Evolutionary conservation across 169 alveolate species (phyloP).

Genomic region (Besnoitia besnoiti): DNA sequence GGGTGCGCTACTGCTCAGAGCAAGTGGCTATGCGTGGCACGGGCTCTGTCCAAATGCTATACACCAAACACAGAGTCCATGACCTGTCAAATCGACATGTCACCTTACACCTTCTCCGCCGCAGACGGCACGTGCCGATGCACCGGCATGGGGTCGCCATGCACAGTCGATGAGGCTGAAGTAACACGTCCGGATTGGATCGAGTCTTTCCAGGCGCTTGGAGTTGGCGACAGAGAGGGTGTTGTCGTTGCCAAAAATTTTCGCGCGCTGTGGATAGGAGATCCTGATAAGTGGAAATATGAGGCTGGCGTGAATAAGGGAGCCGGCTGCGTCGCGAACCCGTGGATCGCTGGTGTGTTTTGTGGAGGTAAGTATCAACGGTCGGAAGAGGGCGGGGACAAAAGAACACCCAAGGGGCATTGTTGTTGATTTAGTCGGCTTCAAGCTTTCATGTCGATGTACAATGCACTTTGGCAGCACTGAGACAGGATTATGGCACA

Average conservation of each 20-base stretch:
- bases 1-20: not conserved
- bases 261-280: constrained; percentile 7
- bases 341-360: constrained; percentile 26
- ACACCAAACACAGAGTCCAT: not conserved
- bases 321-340: not conserved
- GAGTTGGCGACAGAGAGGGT: not conserved
- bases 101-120: not conserved
- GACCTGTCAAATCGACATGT: not conserved
- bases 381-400: not conserved
- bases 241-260: not conserved
- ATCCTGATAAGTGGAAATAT: not conserved
- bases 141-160: not conserved
- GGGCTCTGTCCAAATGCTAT: not conserved
- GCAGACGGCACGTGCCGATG: not conserved
- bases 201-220: not conserved
- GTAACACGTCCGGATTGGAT: not conserved
- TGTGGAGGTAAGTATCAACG: not conserved
- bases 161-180: not conserved
- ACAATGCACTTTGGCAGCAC: no score
- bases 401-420: no score
- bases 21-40: constrained; percentile 19
- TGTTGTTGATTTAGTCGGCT: no score
- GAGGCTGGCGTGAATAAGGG: constrained; percentile 1
- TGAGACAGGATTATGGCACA: no score
- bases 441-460: no score